Percentiles rank a stretch among this genome's conserved stretches.
Evolutionary conservation across 2,329 filamentous ascomycete genomes (phyloP).

Genomic region (Zymoseptoria crescenta): DNA sequence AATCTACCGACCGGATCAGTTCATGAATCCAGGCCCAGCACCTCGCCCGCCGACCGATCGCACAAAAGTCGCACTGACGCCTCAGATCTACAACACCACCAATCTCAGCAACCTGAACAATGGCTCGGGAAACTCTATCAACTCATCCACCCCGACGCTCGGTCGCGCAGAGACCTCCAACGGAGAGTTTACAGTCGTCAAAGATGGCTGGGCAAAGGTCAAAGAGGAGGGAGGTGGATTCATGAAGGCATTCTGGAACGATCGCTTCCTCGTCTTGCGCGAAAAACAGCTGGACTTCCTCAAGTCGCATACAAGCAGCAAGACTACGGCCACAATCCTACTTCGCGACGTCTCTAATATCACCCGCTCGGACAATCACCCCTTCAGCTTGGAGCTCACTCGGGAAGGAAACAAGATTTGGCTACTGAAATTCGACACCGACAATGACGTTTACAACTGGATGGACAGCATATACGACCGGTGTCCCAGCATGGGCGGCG

Average conservation of each 20-base stretch:
- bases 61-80: constrained; percentile 67
- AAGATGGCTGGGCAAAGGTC: constrained; percentile 68
- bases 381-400: constrained; percentile 90
- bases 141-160: constrained; percentile 32
- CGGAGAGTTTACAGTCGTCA: constrained; percentile 35
- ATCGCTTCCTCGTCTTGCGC: constrained; percentile 83
- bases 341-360: constrained; percentile 86
- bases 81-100: constrained; percentile 60
- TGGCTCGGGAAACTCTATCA: constrained; percentile 30
- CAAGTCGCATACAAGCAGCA: constrained; percentile 75
- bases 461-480: constrained; percentile 96
- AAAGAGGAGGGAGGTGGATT: constrained; percentile 80
- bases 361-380: constrained; percentile 80
- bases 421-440: constrained; percentile 87
- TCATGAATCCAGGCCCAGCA: constrained; percentile 96
- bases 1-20: constrained; percentile 58
- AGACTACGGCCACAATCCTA: constrained; percentile 76
- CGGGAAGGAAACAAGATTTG: constrained; percentile 78
- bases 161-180: constrained; percentile 34
- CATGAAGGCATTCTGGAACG: constrained; percentile 60
- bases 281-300: constrained; percentile 92
- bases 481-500: constrained; percentile 94
- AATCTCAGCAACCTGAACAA: constrained; percentile 27
- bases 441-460: constrained; percentile 98
- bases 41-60: constrained; percentile 80